Base-by-base conservation (phyloP, 2,329 filamentous ascomycete species). In the Penicillium sp. region DNA sequence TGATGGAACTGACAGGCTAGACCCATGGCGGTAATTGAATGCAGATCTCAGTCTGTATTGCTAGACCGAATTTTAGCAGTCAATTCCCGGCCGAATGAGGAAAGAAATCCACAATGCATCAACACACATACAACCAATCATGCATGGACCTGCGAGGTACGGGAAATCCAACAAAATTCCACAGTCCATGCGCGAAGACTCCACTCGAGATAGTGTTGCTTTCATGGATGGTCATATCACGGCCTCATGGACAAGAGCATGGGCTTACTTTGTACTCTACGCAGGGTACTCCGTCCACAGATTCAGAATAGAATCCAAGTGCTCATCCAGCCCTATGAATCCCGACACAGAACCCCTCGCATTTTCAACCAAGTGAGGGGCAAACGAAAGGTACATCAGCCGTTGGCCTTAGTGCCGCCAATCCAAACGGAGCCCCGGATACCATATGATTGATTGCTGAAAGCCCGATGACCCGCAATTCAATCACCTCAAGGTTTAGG, bases 381-480 rank as follows among this genome's bases (percentile, higher is more conserved):
- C 45, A 55, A 38, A 27, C 44, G 18, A 44, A 44, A 45, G 37
- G 52, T 45, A 52, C 54, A 55, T 60, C 48, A 52, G 60, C 59
- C 59, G 55, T 51, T 55, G 37, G 27, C 46, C 34, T 50, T 60
- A 57, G 61, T 60, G 59, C 56, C 42, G 41, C 46, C 50, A 54
- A 51, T 54, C 40, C 54, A 54, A 46, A 60, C 53, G 47, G 52
- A 60, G 56, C 54, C 54, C 57, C 56, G 57, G 56, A 56, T 54
- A 47, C 55, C 57, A 56, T 62, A 23, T 63, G 57, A 60, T 63
- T 63, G 55, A 63, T 52, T 46, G 54, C 32, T 40, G 27, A 54
- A 21, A 48, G 25, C 39, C 54, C 52, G 46, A 53, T 13, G 10
- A 42, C 55, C 60, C 57, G 53, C 56, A 39, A 55, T 55, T 55